phyloP scores from a whole-genome alignment of 2,329 filamentous ascomycete genomes.

The Alternaria dauci region DNA sequence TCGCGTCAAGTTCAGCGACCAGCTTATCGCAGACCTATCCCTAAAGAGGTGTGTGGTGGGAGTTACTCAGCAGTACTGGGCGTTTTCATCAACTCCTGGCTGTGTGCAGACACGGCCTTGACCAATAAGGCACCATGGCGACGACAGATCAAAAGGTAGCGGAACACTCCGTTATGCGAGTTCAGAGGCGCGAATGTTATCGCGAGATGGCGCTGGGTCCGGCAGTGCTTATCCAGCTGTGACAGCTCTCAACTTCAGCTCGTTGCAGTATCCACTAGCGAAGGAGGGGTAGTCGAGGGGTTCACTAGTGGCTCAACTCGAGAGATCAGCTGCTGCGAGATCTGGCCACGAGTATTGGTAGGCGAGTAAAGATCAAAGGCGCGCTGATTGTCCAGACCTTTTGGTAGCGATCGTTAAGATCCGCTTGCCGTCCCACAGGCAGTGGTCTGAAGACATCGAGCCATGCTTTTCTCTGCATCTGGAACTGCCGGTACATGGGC shows the following conservation, averaged over 20 bases:
- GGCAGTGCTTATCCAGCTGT: slow-evolving; percentile 18
- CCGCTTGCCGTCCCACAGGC: not conserved
- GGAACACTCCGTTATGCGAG: slow-evolving; percentile 14
- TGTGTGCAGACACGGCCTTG: not conserved
- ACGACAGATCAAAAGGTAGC: slow-evolving; percentile 7
- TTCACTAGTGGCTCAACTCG: not conserved
- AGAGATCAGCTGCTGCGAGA: not conserved
- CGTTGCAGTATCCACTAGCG: slow-evolving; percentile 5
- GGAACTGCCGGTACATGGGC: slow-evolving; percentile 14
- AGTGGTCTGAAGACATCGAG: not conserved
- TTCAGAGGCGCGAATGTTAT: slow-evolving; percentile 17
- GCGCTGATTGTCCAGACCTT: slow-evolving; percentile 1
- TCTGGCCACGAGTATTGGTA: not conserved
- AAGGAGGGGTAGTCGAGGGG: slow-evolving; percentile 4
- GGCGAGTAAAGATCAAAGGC: not conserved
- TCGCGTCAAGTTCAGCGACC: slow-evolving; percentile 2
- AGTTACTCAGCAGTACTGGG: slow-evolving; percentile 3
- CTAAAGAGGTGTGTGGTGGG: slow-evolving; percentile 2
- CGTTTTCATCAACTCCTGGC: not conserved
- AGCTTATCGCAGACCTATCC: slow-evolving; percentile 5
- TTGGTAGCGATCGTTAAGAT: not conserved
- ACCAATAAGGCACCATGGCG: slow-evolving; percentile 9
- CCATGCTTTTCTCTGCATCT: slow-evolving; percentile 16
- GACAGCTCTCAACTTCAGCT: slow-evolving; percentile 7
- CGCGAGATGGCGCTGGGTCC: slow-evolving; percentile 15